Conservation (phyloP, 805 yeast genomes). For the Pichia eremophila region DNA sequence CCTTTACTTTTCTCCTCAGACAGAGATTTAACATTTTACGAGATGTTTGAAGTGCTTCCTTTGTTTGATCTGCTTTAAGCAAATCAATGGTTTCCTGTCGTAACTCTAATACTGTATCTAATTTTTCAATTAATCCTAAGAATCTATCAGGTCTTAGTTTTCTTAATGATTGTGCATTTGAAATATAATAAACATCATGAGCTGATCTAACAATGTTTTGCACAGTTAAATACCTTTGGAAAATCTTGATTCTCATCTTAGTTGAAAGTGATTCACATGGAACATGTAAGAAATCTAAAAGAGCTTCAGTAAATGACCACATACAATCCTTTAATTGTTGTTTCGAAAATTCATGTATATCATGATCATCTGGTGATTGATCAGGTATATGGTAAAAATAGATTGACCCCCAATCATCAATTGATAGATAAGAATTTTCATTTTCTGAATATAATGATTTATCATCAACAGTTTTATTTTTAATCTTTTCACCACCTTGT, state of each 20-base stretch:
- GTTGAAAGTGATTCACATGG: conserved; percentile 21
- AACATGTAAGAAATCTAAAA: conserved; percentile 7
- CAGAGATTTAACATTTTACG: conserved; percentile 1
- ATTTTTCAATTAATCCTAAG: conserved; percentile 10
- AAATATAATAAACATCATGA: no score
- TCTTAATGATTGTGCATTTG: no score
- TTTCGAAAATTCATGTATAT: not conserved
- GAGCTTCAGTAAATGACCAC: conserved; percentile 18
- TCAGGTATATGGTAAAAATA: conserved; percentile 21
- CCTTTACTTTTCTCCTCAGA: no score
- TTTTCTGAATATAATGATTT: conserved; percentile 9
- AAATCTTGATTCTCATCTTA: conserved; percentile 14
- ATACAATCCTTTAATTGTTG: conserved; percentile 14
- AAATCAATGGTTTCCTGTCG: conserved; percentile 13
- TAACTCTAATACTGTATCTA: conserved; percentile 15
- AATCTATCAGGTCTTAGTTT: not conserved
- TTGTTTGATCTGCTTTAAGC: not conserved
- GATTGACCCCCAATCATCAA: conserved; percentile 20
- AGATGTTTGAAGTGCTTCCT: not conserved
- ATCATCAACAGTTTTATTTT: conserved; percentile 11
- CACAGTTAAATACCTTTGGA: conserved; percentile 10
- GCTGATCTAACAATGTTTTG: not conserved
- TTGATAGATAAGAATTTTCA: conserved; percentile 15
- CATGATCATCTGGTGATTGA: no score
- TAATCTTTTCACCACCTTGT: conserved; percentile 14